Percentiles rank a stretch among this genome's conserved stretches.
phyloP scores from a whole-genome alignment of 1,139 yeast species.

The Nakaseomyces delphensis region DNA sequence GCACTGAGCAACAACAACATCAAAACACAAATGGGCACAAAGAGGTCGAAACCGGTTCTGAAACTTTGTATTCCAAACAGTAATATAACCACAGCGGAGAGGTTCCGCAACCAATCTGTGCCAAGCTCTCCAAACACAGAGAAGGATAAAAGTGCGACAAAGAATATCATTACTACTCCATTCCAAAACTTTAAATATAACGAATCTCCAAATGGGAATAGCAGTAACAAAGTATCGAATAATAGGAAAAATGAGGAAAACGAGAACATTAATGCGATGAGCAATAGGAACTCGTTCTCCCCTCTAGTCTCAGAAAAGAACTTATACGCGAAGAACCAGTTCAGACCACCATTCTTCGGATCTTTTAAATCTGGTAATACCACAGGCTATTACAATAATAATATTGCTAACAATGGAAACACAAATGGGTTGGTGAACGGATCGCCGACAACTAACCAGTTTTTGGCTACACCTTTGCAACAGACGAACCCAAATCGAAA shows the following conservation, averaged over 20 bases:
- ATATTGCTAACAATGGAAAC: background rate
- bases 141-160: background rate
- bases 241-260: background rate
- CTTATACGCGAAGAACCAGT: background rate
- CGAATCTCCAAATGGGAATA: background rate
- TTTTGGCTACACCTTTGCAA: slow-evolving; percentile 3
- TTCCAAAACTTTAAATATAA: background rate
- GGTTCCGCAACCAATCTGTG: slow-evolving; percentile 1
- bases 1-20: background rate
- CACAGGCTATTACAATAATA: background rate
- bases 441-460: slow-evolving; percentile 5
- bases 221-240: background rate
- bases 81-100: slow-evolving; percentile 1
- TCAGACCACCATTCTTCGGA: slow-evolving; percentile 5
- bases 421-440: slow-evolving; percentile 2
- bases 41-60: slow-evolving; percentile 1
- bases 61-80: slow-evolving; percentile 2
- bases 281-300: background rate
- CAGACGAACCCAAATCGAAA: slow-evolving; percentile 2
- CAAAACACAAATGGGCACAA: background rate
- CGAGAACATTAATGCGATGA: background rate
- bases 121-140: background rate
- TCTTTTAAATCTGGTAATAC: background rate
- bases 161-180: slow-evolving; percentile 2
- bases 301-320: background rate